phyloP scores from a whole-genome alignment of 1,139 yeast genomes.

The Diutina scorzettiae region DNA sequence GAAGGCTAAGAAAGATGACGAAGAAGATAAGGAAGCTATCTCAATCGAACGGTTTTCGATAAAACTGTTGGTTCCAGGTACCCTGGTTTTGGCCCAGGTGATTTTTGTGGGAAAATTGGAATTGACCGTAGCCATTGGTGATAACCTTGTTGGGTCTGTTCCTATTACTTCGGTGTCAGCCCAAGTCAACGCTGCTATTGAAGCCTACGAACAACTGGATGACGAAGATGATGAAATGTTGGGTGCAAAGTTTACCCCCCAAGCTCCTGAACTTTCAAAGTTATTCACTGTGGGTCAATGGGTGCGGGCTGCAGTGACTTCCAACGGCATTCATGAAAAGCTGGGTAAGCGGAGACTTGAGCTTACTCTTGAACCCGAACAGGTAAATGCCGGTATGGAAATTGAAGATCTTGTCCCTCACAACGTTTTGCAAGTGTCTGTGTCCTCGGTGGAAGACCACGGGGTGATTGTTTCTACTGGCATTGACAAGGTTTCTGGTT shows the following conservation, averaged over 20 bases:
- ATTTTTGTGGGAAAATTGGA: constrained; percentile 49
- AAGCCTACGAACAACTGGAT: constrained; percentile 27
- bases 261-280: constrained; percentile 37
- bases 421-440: constrained; percentile 60
- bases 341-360: constrained; percentile 46
- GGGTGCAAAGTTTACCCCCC: constrained; percentile 15
- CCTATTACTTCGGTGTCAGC: constrained; percentile 67
- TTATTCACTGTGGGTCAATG: constrained; percentile 73
- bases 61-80: constrained; percentile 55
- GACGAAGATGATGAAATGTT: constrained; percentile 29
- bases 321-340: constrained; percentile 11
- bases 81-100: constrained; percentile 68
- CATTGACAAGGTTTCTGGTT: constrained; percentile 43
- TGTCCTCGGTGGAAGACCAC: constrained; percentile 79
- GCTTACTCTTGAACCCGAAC: constrained; percentile 63
- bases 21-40: constrained; percentile 14
- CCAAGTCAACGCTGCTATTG: constrained; percentile 46
- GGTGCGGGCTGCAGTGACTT: constrained; percentile 63
- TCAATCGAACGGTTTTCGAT: constrained; percentile 51
- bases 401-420: constrained; percentile 56
- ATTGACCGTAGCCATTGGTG: constrained; percentile 64
- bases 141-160: constrained; percentile 67
- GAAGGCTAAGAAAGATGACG: constrained; percentile 12
- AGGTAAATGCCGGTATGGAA: constrained; percentile 50
- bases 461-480: constrained; percentile 77